phyloP scores from a whole-genome alignment of 768 basidiomycete genomes.

The Boletus subcaerulescens region DNA sequence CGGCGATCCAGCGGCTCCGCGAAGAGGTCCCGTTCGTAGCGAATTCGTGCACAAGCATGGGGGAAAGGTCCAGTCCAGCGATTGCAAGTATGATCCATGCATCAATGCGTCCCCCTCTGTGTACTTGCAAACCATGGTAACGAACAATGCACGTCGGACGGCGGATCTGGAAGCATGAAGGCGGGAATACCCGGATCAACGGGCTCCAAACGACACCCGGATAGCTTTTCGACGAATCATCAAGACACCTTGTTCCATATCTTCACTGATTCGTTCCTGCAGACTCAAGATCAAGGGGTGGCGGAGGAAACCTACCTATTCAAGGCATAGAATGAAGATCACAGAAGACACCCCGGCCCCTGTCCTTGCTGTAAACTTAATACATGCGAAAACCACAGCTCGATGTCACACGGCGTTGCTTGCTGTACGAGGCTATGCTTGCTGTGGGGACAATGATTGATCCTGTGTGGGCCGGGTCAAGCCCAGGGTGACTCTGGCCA shows the following conservation, averaged over 20 bases:
- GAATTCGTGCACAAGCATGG: neutral
- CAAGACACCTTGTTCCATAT: neutral
- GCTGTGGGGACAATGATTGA: slow-evolving; percentile 6
- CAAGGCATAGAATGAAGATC: slow-evolving; percentile 6
- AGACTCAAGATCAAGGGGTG: neutral
- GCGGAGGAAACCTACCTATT: neutral
- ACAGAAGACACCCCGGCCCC: neutral
- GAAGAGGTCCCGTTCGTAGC: neutral
- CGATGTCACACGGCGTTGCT: slow-evolving; percentile 1
- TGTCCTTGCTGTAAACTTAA: neutral
- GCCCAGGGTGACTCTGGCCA: neutral
- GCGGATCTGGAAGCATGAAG: neutral
- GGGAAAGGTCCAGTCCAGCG: too few relatives aligned
- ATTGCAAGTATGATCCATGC: too few relatives aligned
- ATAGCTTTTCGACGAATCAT: neutral
- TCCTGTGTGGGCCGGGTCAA: slow-evolving; percentile 10
- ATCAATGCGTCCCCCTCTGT: too few relatives aligned
- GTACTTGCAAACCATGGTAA: too few relatives aligned
- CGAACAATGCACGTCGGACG: neutral
- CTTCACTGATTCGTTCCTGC: neutral
- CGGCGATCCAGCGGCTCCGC: neutral
- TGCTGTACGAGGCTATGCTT: slow-evolving; percentile 22
- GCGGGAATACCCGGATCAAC: neutral
- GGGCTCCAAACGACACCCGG: neutral
- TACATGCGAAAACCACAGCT: neutral